Evolutionary conservation across 306 rosid species (phyloP), one percentile per base, ranked within the genome.

Genomic region (Malus sieversii): DNA sequence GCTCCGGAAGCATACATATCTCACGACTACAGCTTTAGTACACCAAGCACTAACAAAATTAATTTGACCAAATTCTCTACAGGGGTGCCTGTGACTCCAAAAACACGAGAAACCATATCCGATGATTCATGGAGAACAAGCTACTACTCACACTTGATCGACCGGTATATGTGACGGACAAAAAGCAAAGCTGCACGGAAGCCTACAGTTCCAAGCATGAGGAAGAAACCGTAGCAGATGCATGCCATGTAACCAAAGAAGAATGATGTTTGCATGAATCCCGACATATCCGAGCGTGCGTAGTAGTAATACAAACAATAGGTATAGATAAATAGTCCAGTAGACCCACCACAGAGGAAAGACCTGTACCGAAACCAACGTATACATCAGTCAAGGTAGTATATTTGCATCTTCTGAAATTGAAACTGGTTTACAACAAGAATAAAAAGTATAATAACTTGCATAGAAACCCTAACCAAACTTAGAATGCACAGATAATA

Each of bases 201-300:
- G 6, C 93, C 90, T n/a, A 89, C 87, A 16, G 82, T 73, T 72
- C 93, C 93, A 35, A 89, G 90, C 93, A 89, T 89, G 74, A 89
- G 86, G 86, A 86, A 89, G 89, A 89, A 85, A 64, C 90, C 93
- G 68, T 86, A 89, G 88, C 93, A 85, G 75, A 89, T 82, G 73
- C 90, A 84, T 46, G 90, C 90, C 93, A 89, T 89, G 90, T 86
- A 89, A 9, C 93, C 93, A 13, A 89, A 86, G 89, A 89, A 89
- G 77, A 89, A 89, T 1, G 93, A 86, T 15, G 90, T 85, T 81
- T 88, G 93, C 93, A 89, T 85, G 61, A 86, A 86, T 22, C 89
- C 93, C 0, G 93, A 89, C 93, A 86, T 86, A 40, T 89, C 90
- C 0, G 93, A 89, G 35, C 89, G 84, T 8, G 87, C 88, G 12